Evolutionary conservation across 192 early-diverging fungal genomes (phyloP), one percentile per base, ranked within the genome.

Genomic region (Thamnidium elegans): DNA sequence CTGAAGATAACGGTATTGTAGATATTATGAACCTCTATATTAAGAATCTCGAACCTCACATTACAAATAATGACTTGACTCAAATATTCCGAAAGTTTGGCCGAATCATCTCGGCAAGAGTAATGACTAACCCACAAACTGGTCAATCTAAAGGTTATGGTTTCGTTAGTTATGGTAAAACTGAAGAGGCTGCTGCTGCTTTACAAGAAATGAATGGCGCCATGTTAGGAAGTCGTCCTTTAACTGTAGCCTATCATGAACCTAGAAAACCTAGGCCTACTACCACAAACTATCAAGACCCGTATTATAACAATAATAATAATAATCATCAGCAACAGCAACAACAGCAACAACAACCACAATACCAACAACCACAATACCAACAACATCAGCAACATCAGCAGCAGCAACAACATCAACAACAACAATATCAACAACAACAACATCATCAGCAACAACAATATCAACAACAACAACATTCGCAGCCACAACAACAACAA

Each of bases 1-100:
- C 58, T 44, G 34, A 60, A 51, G 48, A 55, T 58, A 58, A 45
- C 23, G 71, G 68, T 14, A 8, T 50, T 21, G 75, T 80, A 7
- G 79, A 80, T 58, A 62, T 69, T 42, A 66, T 90, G 65, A 97
- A 97, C 79, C 90, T 97, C 68, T 97, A 95, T 78, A 97, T 97
- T 81, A 97, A 97, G 82, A 97, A 97, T 87, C 79, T 97, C 55
- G 94, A 96, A 80, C 77, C 87, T 30, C 81, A 88, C 59, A 94
- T 96, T 66, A 93, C 93, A 80, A 93, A 91, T 81, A 87, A 91
- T 76, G 93, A 94, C 58, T 86, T 97, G 47, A 92, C 92, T 79
- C 89, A 93, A 69, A 89, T 89, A 44, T 97, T 97, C 73, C 78
- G 88, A 45, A 84, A 86, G 62, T 97, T 94, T 56, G 95, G 95